A percentile compares a stretch with the other conserved stretches of the same genome.
Evolutionary conservation across 2,329 filamentous ascomycete genomes (phyloP).

Genomic region (Penicillium concentricum): DNA sequence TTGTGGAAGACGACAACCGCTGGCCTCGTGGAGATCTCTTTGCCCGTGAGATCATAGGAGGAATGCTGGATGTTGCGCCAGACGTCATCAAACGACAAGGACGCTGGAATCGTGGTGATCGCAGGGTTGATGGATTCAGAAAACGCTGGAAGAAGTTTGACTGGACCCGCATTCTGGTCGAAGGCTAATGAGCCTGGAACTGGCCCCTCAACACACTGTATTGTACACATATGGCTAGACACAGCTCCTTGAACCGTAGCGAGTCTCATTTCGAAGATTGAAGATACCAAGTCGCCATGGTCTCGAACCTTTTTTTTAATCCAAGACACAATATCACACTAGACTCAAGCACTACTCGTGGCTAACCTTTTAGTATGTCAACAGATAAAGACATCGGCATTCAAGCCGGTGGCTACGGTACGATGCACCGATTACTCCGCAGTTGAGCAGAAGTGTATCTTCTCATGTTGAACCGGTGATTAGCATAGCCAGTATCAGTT

Average conservation of each 20-base stretch:
- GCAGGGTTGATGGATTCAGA: slow-evolving; percentile 72
- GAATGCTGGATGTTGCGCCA: slow-evolving; percentile 80
- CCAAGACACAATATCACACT: neutral
- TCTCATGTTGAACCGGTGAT: neutral
- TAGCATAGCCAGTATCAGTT: neutral
- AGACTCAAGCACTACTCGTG: neutral
- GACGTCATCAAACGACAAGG: slow-evolving; percentile 89
- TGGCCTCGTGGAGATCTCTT: slow-evolving; percentile 95
- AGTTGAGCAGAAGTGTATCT: neutral
- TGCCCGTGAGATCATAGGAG: slow-evolving; percentile 85
- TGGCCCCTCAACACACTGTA: neutral
- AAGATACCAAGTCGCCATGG: neutral
- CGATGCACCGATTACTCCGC: neutral
- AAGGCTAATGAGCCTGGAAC: slow-evolving; percentile 34
- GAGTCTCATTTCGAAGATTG: neutral
- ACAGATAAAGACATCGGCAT: neutral
- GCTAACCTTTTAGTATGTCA: neutral
- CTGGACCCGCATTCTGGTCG: slow-evolving; percentile 68
- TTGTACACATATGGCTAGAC: neutral
- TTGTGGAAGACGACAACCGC: slow-evolving; percentile 78
- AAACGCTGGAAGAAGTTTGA: slow-evolving; percentile 91
- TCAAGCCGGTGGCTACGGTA: neutral
- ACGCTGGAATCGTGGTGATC: slow-evolving; percentile 69
- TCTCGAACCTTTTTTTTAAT: neutral
- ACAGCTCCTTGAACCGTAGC: neutral